Evolutionary conservation across 2,329 filamentous ascomycete species (phyloP), one percentile per base, ranked within the genome.

Genomic region (Monosporascus ibericus): DNA sequence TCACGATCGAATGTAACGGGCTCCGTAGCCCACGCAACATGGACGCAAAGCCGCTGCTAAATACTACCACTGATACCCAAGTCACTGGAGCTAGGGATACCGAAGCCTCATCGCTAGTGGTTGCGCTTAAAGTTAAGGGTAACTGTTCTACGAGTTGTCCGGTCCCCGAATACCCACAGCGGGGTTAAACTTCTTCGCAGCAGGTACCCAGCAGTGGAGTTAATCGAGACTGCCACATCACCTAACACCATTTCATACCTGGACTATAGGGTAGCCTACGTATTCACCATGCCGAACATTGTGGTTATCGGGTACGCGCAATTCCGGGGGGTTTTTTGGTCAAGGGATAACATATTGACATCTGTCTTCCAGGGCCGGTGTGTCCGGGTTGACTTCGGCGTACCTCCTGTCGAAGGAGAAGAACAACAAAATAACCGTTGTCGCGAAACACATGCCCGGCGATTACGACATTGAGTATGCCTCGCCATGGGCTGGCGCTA

Each of bases 401-500:
- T 67, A 66, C 49, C 57, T 69, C 44, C 56, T 68, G 47, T 69
- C 66, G 40, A 62, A 67, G 57, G 57, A 65, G 51, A 56, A 56
- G 38, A 57, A 52, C n/a, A 67, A 68, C 59, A 55, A 42, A 38
- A 52, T 95, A 58, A 91, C 88, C 0, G 75, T 95, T 37, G 75
- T 90, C 34, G 87, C 90, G 5, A 95, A 92, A 65, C 88, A 95
- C 67, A 94, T 96, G 87, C 92, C 92, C 0, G 92, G 92, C 38
- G 91, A 96, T 72, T 94, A 92, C 68, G 87, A 92, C 60, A 86
- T 92, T 59, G 87, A 94, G 74, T 96, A 95, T 68, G 85, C 89
- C 0, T 94, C 88, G 9, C 58, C 58, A 30, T 54, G 51, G 50
- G 58, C 67, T 20, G 67, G 67, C 20, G 67, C 67, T 9, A 68